Evolutionary conservation across 129 eudicot species (phyloP), one percentile per base, ranked within the genome.

Genomic region (Escallonia herrerae): DNA sequence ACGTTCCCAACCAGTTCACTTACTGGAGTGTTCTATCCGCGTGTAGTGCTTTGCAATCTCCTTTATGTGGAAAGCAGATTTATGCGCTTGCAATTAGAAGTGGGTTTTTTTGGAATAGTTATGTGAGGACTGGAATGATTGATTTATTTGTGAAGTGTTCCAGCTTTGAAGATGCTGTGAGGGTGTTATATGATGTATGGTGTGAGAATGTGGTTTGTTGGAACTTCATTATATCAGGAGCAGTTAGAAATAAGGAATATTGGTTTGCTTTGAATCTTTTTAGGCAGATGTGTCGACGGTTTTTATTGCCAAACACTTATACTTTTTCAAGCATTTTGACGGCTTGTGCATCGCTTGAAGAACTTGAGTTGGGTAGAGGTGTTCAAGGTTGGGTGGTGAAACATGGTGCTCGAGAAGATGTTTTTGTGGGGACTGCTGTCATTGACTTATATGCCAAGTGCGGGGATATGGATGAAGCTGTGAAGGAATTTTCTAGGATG

Each of bases 121-220:
- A 87, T 71, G 86, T 87, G 12, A 62, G 87, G 59, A 65, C 90
- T 69, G 91, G 85, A 48, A 73, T 78, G 93, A 91, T 91, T 40
- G 95, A 87, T 76, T 74, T 87, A 47, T 91, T 91, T 67, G 15
- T 87, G 2, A 81, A 71, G 69, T 59, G 58, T 67, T 52, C 66
- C 40, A 48, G 77, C 60, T 72, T 87, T 39, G 70, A 83, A 13
- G 84, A 87, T 59, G 94, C 97, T 58, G 69, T 85, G 62, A 79
- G 71, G 76, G 86, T 91, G 57, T 85, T 91, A 63, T 33, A 77
- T 48, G 90, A 85, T 65, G 77, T 60, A 40, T 51, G 63, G 39
- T 87, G 84, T 73, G 90, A 80, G 40, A 87, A 91, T 73, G 88
- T 87, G 55, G 97, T 87, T 4, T 87, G 95, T 71, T 91, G 97